A percentile compares a stretch with the other conserved stretches of the same genome.
phyloP scores from a whole-genome alignment of 192 early-diverging fungal species.

The Coemansia sp. region DNA sequence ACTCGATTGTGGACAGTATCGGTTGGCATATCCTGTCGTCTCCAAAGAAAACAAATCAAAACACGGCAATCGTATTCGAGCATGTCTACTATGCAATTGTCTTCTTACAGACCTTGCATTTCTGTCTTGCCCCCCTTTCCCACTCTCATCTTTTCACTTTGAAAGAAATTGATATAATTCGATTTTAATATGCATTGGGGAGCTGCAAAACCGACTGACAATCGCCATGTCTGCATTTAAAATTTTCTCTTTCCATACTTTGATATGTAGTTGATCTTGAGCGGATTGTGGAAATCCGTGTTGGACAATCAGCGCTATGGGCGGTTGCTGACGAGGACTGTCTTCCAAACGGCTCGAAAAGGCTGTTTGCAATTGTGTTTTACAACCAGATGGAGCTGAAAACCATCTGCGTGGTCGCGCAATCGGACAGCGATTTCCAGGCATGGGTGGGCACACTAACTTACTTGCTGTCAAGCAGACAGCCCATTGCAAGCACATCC shows the following conservation, averaged over 20 bases:
- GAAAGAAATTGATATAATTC: not conserved
- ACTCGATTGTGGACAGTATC: not conserved
- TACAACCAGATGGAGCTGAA: constrained; percentile 43
- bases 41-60: not conserved
- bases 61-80: not conserved
- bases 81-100: not conserved
- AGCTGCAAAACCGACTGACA: not conserved
- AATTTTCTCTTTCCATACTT: not conserved
- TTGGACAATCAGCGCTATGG: constrained; percentile 51
- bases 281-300: constrained; percentile 50
- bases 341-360: constrained; percentile 39
- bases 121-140: no score
- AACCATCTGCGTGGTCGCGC: constrained; percentile 43
- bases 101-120: not conserved
- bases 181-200: not conserved
- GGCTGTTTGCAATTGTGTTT: constrained; percentile 51
- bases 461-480: constrained; percentile 30
- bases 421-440: constrained; percentile 31
- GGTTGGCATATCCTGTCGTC: not conserved
- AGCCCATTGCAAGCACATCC: constrained; percentile 28
- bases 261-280: constrained; percentile 51
- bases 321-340: constrained; percentile 40
- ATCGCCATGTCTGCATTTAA: not conserved
- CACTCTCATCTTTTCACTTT: not conserved
- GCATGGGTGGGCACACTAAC: constrained; percentile 50